A percentile compares a stretch with the other conserved stretches of the same genome.
phyloP scores from a whole-genome alignment of 257 asterid genomes.

The Przewalskia tangutica region DNA sequence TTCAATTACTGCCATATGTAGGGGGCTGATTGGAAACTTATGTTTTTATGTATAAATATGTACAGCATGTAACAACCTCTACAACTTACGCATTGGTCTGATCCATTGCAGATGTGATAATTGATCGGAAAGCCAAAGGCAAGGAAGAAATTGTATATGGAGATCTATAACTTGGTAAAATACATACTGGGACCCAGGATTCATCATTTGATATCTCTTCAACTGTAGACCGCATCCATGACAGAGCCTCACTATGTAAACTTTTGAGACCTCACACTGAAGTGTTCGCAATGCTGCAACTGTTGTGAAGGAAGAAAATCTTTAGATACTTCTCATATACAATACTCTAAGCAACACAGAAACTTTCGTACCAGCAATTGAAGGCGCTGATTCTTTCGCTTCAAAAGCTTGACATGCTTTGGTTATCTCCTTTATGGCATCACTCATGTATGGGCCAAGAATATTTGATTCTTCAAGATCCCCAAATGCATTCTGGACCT shows the following conservation, averaged over 20 bases:
- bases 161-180: slow-evolving; percentile 84
- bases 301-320: slow-evolving; percentile 22
- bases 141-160: slow-evolving; percentile 78
- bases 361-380: slow-evolving; percentile 53
- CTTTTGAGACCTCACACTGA: slow-evolving; percentile 75
- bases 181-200: slow-evolving; percentile 83
- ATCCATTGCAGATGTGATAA: slow-evolving; percentile 78
- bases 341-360: slow-evolving; percentile 1
- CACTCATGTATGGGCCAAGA: slow-evolving; percentile 69
- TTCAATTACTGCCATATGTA: neutral
- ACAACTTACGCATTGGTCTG: slow-evolving; percentile 71
- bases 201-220: slow-evolving; percentile 84
- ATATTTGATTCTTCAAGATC: slow-evolving; percentile 86
- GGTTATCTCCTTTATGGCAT: slow-evolving; percentile 73
- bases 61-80: neutral
- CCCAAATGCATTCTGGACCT: slow-evolving; percentile 74
- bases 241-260: slow-evolving; percentile 81
- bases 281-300: slow-evolving; percentile 70
- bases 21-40: neutral
- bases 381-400: slow-evolving; percentile 87
- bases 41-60: neutral
- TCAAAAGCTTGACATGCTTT: slow-evolving; percentile 81
- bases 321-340: neutral
- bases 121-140: slow-evolving; percentile 78
- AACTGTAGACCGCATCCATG: slow-evolving; percentile 90